phyloP scores from a whole-genome alignment of 805 yeast species.

The Ogataea wickerhamii region DNA sequence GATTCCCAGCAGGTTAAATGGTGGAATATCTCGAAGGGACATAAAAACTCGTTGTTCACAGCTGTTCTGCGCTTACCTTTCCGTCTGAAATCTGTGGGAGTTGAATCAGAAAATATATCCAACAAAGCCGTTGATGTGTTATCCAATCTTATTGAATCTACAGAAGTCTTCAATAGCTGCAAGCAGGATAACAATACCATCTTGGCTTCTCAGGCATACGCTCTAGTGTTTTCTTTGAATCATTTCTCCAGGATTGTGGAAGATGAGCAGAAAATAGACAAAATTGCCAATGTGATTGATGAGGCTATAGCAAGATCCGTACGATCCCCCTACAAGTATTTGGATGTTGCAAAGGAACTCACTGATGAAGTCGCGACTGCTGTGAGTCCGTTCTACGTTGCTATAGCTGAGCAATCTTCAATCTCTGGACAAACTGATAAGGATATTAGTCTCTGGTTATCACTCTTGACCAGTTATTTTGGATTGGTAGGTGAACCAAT shows the following conservation, averaged over 20 bases:
- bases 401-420: conserved; percentile 66
- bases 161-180: conserved; percentile 47
- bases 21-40: conserved; percentile 58
- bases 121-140: conserved; percentile 50
- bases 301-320: conserved; percentile 70
- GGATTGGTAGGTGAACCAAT: conserved; percentile 58
- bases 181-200: conserved; percentile 27
- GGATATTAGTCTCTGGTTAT: conserved; percentile 44
- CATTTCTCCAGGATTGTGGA: conserved; percentile 14
- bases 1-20: conserved; percentile 52
- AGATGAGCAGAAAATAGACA: conserved; percentile 19
- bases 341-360: conserved; percentile 47
- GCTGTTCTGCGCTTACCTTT: conserved; percentile 52
- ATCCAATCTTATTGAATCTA: conserved; percentile 44
- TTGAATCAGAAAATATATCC: conserved; percentile 14
- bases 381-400: conserved; percentile 56
- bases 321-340: conserved; percentile 78
- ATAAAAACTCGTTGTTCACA: conserved; percentile 61
- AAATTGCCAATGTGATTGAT: conserved; percentile 65
- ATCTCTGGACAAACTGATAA: conserved; percentile 40
- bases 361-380: conserved; percentile 12
- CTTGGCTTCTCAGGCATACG: conserved; percentile 51
- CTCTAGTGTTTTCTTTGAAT: conserved; percentile 49
- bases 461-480: conserved; percentile 43
- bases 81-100: conserved; percentile 16